Evolutionary conservation across 1,139 yeast genomes (phyloP), one percentile per base, ranked within the genome.

Genomic region (Yamadazyma mexicana): DNA sequence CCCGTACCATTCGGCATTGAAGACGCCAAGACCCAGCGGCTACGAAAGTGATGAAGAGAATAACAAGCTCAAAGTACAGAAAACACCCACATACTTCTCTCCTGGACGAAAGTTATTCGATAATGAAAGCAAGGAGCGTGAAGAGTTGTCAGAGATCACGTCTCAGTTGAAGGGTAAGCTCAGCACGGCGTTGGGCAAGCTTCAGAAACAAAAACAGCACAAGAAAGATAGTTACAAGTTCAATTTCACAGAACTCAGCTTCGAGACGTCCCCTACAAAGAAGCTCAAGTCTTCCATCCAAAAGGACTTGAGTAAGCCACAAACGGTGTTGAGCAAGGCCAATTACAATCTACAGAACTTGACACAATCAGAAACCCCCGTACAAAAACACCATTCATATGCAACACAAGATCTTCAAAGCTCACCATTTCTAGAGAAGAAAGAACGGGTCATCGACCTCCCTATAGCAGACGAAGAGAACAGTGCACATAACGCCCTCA

Each of bases 401-500:
- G 22, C 22, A 20, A 20, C 22, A 20, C 22, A 20, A 20, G 22
- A 20, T 20, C 22, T 20, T 20, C 22, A 57, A 35, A 55, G 48
- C 35, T 60, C 67, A 1, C 68, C 67, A 3, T 41, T 59, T 27
- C 37, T 46, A 17, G 51, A 49, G 23, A 37, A 45, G 11, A 37
- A 45, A 11, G 49, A 43, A 12, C 39, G 48, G 28, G 35, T 42
- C 16, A 44, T 51, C 7, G 38, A 38, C 39, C 48, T 64, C 5
- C 69, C 68, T 2, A 54, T 59, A 10, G 65, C 67, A 1, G 69
- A 67, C 37, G 73, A 66, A 44, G 75, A 68, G 43, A 52, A 66
- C 12, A 67, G 73, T 49, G 76, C 76, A 5, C 76, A 70, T 41
- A 61, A 61, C 45, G 77, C 76, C 3, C 56, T 71, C 34, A 53